phyloP scores from a whole-genome alignment of 805 yeast genomes.

The Myxozyma neotropica region DNA sequence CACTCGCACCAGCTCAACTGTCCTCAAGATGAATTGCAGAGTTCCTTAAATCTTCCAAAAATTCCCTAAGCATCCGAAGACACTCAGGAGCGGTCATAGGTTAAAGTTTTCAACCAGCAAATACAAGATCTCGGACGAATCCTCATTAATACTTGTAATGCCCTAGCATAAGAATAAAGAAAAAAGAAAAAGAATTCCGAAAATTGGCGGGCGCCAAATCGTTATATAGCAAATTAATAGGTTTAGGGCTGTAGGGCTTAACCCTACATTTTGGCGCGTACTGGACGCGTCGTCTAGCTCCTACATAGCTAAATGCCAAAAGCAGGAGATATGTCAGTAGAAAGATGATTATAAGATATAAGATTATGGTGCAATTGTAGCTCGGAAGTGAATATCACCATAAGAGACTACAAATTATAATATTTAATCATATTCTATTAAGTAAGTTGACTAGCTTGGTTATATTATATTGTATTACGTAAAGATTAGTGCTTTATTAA shows the following conservation, averaged over 20 bases:
- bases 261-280: constrained; percentile 7
- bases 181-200: constrained; percentile 26
- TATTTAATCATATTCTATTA: no score
- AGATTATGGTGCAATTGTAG: no score
- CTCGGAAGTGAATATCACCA: no score
- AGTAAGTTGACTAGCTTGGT: no score
- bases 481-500: no score
- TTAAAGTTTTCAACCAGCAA: constrained; percentile 99
- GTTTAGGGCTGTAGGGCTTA: constrained; percentile 8
- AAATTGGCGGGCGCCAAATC: not conserved
- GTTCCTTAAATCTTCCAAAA: constrained; percentile 39
- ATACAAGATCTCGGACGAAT: constrained; percentile 99
- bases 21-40: not conserved
- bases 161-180: constrained; percentile 99
- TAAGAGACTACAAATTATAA: no score
- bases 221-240: not conserved
- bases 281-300: not conserved
- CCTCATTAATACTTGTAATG: constrained; percentile 99
- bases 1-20: not conserved
- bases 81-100: constrained; percentile 70
- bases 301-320: no score
- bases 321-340: no score
- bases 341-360: no score
- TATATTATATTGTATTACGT: no score
- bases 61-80: constrained; percentile 41